Evolutionary conservation across 495 filamentous ascomycete species (phyloP).

Genomic region (Bacidia rubella): DNA sequence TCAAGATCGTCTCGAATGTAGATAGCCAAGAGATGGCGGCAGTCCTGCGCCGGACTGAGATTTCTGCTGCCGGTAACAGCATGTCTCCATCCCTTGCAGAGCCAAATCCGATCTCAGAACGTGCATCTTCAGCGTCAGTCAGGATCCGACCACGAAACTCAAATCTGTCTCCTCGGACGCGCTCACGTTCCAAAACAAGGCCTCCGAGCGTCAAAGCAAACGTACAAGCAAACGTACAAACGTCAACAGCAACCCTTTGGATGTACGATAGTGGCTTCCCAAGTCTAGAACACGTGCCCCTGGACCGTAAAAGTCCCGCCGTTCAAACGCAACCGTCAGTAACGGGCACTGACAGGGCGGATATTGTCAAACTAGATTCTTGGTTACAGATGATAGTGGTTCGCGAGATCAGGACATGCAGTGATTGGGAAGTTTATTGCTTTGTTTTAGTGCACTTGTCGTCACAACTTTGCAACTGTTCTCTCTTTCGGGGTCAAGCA

Average conservation of each 20-base stretch:
- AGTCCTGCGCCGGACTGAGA: constrained; percentile 52
- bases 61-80: constrained; percentile 18
- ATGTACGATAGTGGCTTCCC: constrained; percentile 28
- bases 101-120: constrained; percentile 11
- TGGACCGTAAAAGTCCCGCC: no score
- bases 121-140: constrained; percentile 15
- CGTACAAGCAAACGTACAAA: constrained; percentile 21
- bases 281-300: neutral
- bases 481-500: constrained; percentile 60
- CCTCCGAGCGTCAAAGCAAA: constrained; percentile 14
- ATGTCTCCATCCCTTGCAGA: neutral
- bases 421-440: constrained; percentile 90
- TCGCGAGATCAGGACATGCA: constrained; percentile 56
- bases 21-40: constrained; percentile 62
- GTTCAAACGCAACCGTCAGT: constrained; percentile 9
- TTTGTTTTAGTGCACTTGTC: constrained; percentile 79
- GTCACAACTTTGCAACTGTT: constrained; percentile 76
- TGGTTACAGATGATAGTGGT: constrained; percentile 64
- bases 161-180: constrained; percentile 13
- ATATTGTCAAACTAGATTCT: constrained; percentile 46
- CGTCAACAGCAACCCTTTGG: constrained; percentile 40
- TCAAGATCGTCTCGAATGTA: constrained; percentile 49
- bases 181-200: constrained; percentile 25
- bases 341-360: neutral
- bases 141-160: constrained; percentile 17